Conservation (phyloP, 1,139 yeast species). For the Geotrichum klebahnii region DNA sequence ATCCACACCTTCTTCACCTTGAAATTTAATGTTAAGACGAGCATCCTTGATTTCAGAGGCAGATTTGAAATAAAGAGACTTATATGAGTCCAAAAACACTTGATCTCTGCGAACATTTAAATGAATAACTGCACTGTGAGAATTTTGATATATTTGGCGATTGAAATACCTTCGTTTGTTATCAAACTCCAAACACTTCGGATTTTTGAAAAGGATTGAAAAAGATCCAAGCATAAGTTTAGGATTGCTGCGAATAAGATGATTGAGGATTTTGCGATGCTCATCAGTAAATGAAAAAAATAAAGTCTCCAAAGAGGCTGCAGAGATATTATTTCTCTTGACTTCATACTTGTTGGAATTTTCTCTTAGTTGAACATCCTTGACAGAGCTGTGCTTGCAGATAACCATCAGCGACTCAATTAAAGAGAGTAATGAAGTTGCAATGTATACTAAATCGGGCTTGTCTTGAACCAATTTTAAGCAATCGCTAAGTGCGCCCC, state of each 20-base stretch:
- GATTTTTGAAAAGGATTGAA: slow-evolving; percentile 81
- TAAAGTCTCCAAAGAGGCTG: slow-evolving; percentile 71
- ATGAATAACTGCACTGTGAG: slow-evolving; percentile 47
- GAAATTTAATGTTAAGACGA: slow-evolving; percentile 73
- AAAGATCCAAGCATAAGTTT: slow-evolving; percentile 96
- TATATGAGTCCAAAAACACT: slow-evolving; percentile 86
- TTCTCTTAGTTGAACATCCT: slow-evolving; percentile 43
- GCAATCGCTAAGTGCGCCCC: slow-evolving; percentile 85
- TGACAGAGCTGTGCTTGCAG: slow-evolving; percentile 78
- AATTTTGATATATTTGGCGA: slow-evolving; percentile 46
- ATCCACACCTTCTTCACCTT: slow-evolving; percentile 94
- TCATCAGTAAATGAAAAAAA: slow-evolving; percentile 87
- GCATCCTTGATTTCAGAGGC: slow-evolving; percentile 71
- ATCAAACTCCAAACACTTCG: slow-evolving; percentile 89
- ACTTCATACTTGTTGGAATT: slow-evolving; percentile 59
- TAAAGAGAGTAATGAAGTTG: slow-evolving; percentile 77
- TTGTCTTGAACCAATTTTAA: slow-evolving; percentile 47
- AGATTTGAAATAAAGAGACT: slow-evolving; percentile 75
- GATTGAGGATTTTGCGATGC: slow-evolving; percentile 83
- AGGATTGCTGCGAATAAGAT: slow-evolving; percentile 88
- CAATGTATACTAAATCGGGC: slow-evolving; percentile 56
- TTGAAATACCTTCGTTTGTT: slow-evolving; percentile 85
- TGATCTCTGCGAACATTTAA: slow-evolving; percentile 80
- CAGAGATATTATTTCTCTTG: slow-evolving; percentile 59
- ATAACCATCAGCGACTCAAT: slow-evolving; percentile 94